A percentile compares a stretch with the other conserved stretches of the same genome.
These are phyloP conservation scores for Paramarasmius palmivorus DNA, from an alignment of 1,284 basidiomycete species.

Conservation along the genomic window DNA sequence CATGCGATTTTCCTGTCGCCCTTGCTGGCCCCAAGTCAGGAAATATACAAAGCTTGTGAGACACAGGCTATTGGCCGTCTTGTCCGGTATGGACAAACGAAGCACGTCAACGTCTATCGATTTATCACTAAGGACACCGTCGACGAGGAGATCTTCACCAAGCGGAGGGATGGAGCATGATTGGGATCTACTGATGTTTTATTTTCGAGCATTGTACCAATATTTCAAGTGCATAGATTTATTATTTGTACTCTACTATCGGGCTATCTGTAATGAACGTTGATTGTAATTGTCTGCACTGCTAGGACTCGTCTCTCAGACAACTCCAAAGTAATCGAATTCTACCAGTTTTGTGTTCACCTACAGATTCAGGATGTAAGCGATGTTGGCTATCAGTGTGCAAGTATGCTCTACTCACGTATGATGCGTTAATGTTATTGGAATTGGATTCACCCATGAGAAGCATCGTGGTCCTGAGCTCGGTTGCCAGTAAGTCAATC, in stretches of 20 bases:
- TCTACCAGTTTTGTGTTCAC: slow-evolving; percentile 17
- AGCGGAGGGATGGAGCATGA: no score
- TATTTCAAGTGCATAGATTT: not conserved
- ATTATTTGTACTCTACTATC: not conserved
- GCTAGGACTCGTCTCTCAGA: not conserved
- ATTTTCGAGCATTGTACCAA: no score
- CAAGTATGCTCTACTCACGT: slow-evolving; percentile 16
- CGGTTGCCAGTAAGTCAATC: slow-evolving; percentile 21
- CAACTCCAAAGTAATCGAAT: slow-evolving; percentile 7
- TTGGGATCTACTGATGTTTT: no score
- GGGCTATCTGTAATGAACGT: not conserved
- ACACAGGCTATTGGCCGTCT: slow-evolving; percentile 91
- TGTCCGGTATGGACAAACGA: slow-evolving; percentile 83
- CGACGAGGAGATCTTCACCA: slow-evolving; percentile 76
- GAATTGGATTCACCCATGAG: slow-evolving; percentile 25
- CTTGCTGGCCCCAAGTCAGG: slow-evolving; percentile 74
- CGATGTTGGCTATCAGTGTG: not conserved
- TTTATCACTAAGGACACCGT: slow-evolving; percentile 85
- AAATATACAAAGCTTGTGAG: slow-evolving; percentile 84
- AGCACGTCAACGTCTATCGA: slow-evolving; percentile 79
- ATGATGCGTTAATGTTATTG: slow-evolving; percentile 20
- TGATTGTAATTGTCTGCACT: not conserved
- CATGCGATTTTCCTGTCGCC: slow-evolving; percentile 95
- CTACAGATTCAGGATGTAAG: not conserved
- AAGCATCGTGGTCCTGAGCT: slow-evolving; percentile 15